These are phyloP conservation scores for Melastoma candidum DNA, from an alignment of 441 rosid species.

Conservation along the genomic window DNA sequence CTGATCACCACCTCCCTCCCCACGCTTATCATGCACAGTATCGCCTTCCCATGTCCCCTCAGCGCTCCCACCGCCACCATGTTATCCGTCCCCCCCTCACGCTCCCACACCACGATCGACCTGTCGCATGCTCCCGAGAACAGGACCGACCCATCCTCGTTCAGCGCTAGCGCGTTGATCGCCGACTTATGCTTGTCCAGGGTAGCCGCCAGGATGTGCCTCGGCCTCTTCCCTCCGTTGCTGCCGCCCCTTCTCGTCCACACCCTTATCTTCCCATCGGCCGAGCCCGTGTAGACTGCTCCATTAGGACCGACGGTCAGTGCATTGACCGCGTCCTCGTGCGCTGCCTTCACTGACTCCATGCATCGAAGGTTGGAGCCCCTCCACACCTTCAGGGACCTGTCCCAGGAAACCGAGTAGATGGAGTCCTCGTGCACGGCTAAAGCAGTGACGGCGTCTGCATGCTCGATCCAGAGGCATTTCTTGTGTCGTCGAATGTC, in stretches of 20 bases:
- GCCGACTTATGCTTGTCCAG: slow-evolving; percentile 83
- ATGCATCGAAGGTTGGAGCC: slow-evolving; percentile 51
- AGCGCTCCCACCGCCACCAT: slow-evolving; percentile 72
- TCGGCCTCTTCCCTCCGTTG: slow-evolving; percentile 21
- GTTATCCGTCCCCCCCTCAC: slow-evolving; percentile 63
- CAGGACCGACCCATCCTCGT: slow-evolving; percentile 57
- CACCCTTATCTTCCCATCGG: slow-evolving; percentile 64
- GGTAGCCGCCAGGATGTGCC: slow-evolving; percentile 43
- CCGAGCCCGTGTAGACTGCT: slow-evolving; percentile 77
- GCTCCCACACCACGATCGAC: slow-evolving; percentile 86
- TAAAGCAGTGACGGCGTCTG: slow-evolving; percentile 76
- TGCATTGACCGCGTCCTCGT: slow-evolving; percentile 76
- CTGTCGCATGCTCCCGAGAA: slow-evolving; percentile 96
- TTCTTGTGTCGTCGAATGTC: slow-evolving; percentile 64
- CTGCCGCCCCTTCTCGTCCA: slow-evolving; percentile 43
- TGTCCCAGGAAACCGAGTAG: slow-evolving; percentile 91
- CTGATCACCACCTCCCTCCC: slow-evolving; percentile 42
- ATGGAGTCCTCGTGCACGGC: slow-evolving; percentile 48
- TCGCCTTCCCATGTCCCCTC: slow-evolving; percentile 73
- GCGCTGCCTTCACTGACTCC: slow-evolving; percentile 52
- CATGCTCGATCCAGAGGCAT: slow-evolving; percentile 78
- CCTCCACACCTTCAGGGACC: slow-evolving; percentile 68
- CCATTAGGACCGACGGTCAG: slow-evolving; percentile 56
- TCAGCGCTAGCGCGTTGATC: slow-evolving; percentile 68
- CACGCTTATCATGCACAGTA: slow-evolving; percentile 47